Evolutionary conservation across 1,284 basidiomycete genomes (phyloP), one percentile per base, ranked within the genome.

Genomic region (Austroboletus novae-zelandiae): DNA sequence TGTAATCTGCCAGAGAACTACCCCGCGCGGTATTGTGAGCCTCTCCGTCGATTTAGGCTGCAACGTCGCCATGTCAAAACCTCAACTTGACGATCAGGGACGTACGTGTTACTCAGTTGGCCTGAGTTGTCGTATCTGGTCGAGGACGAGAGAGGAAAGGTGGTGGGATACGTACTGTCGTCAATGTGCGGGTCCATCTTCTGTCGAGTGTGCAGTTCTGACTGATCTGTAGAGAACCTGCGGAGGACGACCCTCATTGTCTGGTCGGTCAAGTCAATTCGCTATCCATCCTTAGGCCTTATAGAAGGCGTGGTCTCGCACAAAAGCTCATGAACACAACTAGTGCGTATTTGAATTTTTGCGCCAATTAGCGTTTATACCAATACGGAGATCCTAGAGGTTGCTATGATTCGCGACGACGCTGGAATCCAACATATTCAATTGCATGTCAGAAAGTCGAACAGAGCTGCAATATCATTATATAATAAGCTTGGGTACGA

Each of bases 61-160:
- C 34, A 20, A 36, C n/a, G 10, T 29, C 6, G n/a, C 25, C 30
- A 27, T 40, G 20, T 52, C 29, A 30, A 30, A 30, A 30, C 40
- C 54, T 39, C 27, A 50, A 50, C 53, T 47, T 27, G 37, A 52
- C 25, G 10, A n/a, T 25, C 48, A 97, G 94, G 96, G 76, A 77
- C 94, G 45, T 94, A 92, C 68, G 92, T 96, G 65, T 78, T 84
- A 8, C 72, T 95, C 62, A 93, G 88, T 9, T 98, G 95, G 95
- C 95, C 95, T 1, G 86, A 93, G 57, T 77, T 98, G 20, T 96
- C 93, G 3, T 98, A 90, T 66, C 93, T 98, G 17, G 95, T 94
- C 0, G 93, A 96, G 64, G 92, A 96, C 62, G 80, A 85, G 53
- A 86, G 86, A 62, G 93, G 94, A 0, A 78, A 91, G 45, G 86